A percentile compares a stretch with the other conserved stretches of the same genome.
Evolutionary conservation across 2,329 filamentous ascomycete species (phyloP).

Genomic region (Apiospora arundinis): DNA sequence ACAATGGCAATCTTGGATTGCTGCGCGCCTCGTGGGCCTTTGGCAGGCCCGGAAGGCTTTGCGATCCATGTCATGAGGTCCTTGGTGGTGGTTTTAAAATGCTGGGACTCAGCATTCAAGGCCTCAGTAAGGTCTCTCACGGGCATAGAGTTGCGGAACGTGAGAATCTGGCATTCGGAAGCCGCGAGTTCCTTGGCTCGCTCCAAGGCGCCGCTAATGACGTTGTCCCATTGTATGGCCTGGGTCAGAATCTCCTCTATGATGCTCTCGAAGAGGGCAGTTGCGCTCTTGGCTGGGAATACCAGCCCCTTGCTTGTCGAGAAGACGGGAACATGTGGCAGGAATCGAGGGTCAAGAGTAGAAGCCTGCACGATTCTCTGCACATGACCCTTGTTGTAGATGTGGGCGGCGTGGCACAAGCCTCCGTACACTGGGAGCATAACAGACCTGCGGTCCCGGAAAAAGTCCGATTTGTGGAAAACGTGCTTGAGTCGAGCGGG

Average conservation of each 20-base stretch:
- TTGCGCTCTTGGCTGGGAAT: constrained; percentile 34
- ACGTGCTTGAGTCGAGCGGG: background rate
- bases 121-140: no score
- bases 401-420: constrained; percentile 48
- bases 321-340: no score
- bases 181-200: no score
- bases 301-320: no score
- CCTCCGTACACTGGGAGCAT: constrained; percentile 45
- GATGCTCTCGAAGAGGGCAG: constrained; percentile 35
- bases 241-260: constrained; percentile 40
- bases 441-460: constrained; percentile 39
- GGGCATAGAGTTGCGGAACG: no score
- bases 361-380: constrained; percentile 32
- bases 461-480: constrained; percentile 37
- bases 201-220: no score
- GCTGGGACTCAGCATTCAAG: no score
- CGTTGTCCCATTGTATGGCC: constrained; percentile 39
- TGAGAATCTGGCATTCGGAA: no score
- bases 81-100: no score
- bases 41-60: no score
- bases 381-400: constrained; percentile 44
- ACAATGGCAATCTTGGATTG: constrained; percentile 67
- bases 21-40: no score
- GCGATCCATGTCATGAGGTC: no score
- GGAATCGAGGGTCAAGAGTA: constrained; percentile 14